Base-by-base conservation (phyloP, 352 stramenopile species). In the Pythium graminicola region DNA sequence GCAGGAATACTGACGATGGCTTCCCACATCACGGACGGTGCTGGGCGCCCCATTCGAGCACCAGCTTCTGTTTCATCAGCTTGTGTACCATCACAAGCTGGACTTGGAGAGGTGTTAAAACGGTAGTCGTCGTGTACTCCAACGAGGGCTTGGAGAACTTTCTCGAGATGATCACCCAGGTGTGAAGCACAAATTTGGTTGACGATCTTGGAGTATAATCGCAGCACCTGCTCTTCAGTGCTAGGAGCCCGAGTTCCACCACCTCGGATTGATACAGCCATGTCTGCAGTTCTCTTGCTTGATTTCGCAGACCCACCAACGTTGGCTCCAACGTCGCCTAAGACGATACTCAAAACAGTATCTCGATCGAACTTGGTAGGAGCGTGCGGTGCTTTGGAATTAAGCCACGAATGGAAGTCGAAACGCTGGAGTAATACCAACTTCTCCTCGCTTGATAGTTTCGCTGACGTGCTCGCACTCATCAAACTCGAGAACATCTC, bases 401-500 rank as follows among this genome's bases (percentile, higher is more conserved):
- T 66, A n/a, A 94, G 54, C 84, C 84, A 94, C 35, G 58, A 53
- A 11, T 70, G 65, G 36, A 94, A 84, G 54, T 94, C 84, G 49
- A 94, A 94, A 3, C 84, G 72, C 2, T 68, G 65, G 0, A 94
- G 59, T 35, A 94, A 40, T 26, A 76, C 62, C 19, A 93, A 50
- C 50, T 90, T 89, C 24, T 92, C 73, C 52, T 88, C 74, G 27
- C 49, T 78, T 0, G 80, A 81, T 0, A 94, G 60, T 48, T 86
- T 85, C 0, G 76, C 70, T 0, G 80, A 79, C 20, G 69, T 69
- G 28, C 73, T 90, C 6, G 72, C 54, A 61, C 76, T 91, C 81
- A 93, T 88, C 14, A 94, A 51, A 51, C 78, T 94, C 0, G 81
- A 85, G 57, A 94, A 94, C 77, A 93, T 91, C 48, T 93, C 79